Conservation (phyloP, 768 basidiomycete species). For the Suillus sp. region DNA sequence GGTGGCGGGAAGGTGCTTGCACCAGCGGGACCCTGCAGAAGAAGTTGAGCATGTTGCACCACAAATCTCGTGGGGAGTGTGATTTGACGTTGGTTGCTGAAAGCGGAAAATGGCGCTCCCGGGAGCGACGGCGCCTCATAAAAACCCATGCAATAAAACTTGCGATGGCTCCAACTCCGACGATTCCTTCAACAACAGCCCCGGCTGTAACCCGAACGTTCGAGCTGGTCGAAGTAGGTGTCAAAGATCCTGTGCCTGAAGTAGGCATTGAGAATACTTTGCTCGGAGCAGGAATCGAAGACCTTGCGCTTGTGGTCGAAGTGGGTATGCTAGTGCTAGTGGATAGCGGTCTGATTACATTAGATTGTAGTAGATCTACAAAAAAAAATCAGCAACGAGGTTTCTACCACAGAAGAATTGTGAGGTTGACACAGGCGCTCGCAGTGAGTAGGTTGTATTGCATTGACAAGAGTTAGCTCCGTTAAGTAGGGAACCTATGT, state of each 20-base stretch:
- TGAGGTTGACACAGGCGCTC: conserved; percentile 48
- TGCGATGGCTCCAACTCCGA: conserved; percentile 46
- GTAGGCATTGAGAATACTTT: conserved; percentile 8
- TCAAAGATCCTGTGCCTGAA: too few relatives aligned
- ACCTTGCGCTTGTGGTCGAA: background rate
- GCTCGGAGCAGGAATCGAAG: conserved; percentile 7
- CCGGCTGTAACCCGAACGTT: conserved; percentile 59
- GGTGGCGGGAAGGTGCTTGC: conserved; percentile 38
- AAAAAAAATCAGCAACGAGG: conserved; percentile 9
- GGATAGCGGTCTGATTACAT: conserved; percentile 28
- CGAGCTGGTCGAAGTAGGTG: conserved; percentile 14
- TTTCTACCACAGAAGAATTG: background rate
- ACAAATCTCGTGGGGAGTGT: background rate
- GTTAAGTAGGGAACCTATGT: conserved; percentile 33
- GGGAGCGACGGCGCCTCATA: conserved; percentile 30
- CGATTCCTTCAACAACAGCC: conserved; percentile 39
- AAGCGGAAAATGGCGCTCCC: conserved; percentile 19
- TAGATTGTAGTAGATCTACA: conserved; percentile 46
- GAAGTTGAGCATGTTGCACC: background rate
- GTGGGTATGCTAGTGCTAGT: too few relatives aligned
- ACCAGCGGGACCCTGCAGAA: conserved; percentile 35
- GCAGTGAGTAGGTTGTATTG: conserved; percentile 55
- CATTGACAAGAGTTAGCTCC: conserved; percentile 47
- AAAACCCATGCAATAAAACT: conserved; percentile 43
- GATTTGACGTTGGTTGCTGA: conserved; percentile 11